Evolutionary conservation across 2,329 filamentous ascomycete genomes (phyloP), one percentile per base, ranked within the genome.

Genomic region (Didymella exigua): DNA sequence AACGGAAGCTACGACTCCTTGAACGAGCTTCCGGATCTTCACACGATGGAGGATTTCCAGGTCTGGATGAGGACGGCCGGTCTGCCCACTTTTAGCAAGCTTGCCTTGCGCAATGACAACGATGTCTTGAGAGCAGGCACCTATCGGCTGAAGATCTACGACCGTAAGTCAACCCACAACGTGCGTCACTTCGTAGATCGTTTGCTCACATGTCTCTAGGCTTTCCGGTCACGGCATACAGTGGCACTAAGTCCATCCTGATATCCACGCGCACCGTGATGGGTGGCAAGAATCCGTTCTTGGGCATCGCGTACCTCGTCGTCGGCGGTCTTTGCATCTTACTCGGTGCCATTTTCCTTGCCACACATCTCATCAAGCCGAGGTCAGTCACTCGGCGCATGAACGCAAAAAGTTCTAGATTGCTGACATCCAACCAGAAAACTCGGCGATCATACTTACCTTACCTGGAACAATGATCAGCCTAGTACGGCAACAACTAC

Each of bases 41-140:
- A 88, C 59, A 78, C 86, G 0, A 88, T 91, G 77, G 89, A 96
- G 74, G 86, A 87, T 37, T 96, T 99, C 75, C 93, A 97, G 77
- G 93, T 98, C 19, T 99, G 95, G 95, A 99, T 99, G 95, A 87
- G 95, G 66, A 96, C 96, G 1, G 95, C 95, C 21, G 95, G 93
- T 54, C 79, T 98, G 67, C 95, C 95, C 1, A 89, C 89, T 5
- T 99, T 99, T 74, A 96, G 90, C 83, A 99, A 99, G 79, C 81
- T 99, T 41, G 91, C 91, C 40, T 85, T 89, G 75, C 85, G 92
- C 56, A 97, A 97, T 70, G 89, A 96, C 71, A 81, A 80, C 0
- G 78, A 82, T 2, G 73, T 78, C 0, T 89, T 99, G 89, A 68
- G 72, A 29, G 71, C 78, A 14, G 95, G 93, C 24, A 85, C 78